Conservation (phyloP, 495 filamentous ascomycete genomes). For the Mytilinidion resinicola region DNA sequence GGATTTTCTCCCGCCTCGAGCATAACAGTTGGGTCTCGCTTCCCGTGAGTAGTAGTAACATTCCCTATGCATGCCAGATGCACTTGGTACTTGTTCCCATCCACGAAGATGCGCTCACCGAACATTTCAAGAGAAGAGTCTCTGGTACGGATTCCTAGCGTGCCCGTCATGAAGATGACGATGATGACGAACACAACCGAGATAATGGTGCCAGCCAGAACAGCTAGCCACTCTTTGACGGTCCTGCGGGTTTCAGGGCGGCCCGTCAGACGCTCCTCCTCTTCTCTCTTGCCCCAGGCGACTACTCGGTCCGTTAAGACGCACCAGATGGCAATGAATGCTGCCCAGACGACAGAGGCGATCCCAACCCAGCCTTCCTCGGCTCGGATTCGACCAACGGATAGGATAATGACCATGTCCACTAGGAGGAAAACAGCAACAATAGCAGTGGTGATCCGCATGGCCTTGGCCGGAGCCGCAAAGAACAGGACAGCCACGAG, state of each 20-base stretch:
- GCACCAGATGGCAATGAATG: slow-evolving; percentile 56
- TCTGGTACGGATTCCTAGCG: slow-evolving; percentile 65
- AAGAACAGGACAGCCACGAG: slow-evolving; percentile 81
- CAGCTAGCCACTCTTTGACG: slow-evolving; percentile 72
- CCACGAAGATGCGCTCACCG: slow-evolving; percentile 70
- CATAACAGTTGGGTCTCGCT: slow-evolving; percentile 61
- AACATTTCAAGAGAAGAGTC: slow-evolving; percentile 65
- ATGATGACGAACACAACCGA: slow-evolving; percentile 59
- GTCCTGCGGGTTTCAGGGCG: slow-evolving; percentile 80
- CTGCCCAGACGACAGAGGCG: slow-evolving; percentile 72
- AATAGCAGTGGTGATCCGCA: slow-evolving; percentile 61
- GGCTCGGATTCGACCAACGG: slow-evolving; percentile 60
- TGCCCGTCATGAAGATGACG: slow-evolving; percentile 67
- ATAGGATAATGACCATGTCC: slow-evolving; percentile 70
- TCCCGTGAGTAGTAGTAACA: slow-evolving; percentile 41
- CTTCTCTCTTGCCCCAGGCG: slow-evolving; percentile 81
- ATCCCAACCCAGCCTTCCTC: slow-evolving; percentile 92
- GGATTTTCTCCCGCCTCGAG: slow-evolving; percentile 75
- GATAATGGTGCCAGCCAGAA: slow-evolving; percentile 67
- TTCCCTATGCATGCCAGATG: slow-evolving; percentile 81
- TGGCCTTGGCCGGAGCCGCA: slow-evolving; percentile 66
- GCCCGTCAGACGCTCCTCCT: slow-evolving; percentile 88
- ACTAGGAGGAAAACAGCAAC: slow-evolving; percentile 67
- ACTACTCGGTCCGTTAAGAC: slow-evolving; percentile 64
- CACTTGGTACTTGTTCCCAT: slow-evolving; percentile 72